These are phyloP conservation scores for Amanita polypyramis DNA, from an alignment of 768 basidiomycete species.

Conservation along the genomic window DNA sequence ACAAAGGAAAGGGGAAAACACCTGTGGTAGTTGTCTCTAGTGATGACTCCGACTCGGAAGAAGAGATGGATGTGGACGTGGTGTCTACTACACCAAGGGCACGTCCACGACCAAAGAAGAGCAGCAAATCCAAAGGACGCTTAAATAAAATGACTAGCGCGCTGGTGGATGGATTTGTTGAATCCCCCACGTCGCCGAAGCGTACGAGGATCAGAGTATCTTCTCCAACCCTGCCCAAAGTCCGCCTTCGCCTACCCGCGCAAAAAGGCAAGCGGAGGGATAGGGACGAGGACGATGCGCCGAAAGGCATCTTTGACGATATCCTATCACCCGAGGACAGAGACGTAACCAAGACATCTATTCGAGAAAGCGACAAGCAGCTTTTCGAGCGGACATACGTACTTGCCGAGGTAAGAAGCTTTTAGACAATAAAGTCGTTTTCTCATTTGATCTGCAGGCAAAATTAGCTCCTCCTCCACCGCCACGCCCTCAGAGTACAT, in stretches of 20 bases:
- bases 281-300: conserved; percentile 48
- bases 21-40: conserved; percentile 16
- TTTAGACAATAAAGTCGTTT: conserved; percentile 4
- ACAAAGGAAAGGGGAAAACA: conserved; percentile 22
- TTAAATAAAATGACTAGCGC: conserved; percentile 10
- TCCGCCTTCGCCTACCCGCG: conserved; percentile 43
- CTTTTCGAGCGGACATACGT: conserved; percentile 64
- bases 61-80: conserved; percentile 20
- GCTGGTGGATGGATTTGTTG: conserved; percentile 6
- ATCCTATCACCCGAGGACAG: conserved; percentile 59
- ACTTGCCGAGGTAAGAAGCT: conserved; percentile 58
- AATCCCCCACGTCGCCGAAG: conserved; percentile 29
- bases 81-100: conserved; percentile 14
- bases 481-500: conserved; percentile 18
- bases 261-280: conserved; percentile 62
- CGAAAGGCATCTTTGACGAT: conserved; percentile 74
- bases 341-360: conserved; percentile 60
- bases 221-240: conserved; percentile 28
- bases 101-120: conserved; percentile 14
- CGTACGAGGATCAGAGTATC: conserved; percentile 36
- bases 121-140: conserved; percentile 17
- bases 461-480: conserved; percentile 37
- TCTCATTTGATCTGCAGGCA: conserved; percentile 22
- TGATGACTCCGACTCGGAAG: conserved; percentile 19
- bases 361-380: conserved; percentile 48